Evolutionary conservation across 495 filamentous ascomycete species (phyloP), one percentile per base, ranked within the genome.

Genomic region (Lasiosphaeris hirsuta): DNA sequence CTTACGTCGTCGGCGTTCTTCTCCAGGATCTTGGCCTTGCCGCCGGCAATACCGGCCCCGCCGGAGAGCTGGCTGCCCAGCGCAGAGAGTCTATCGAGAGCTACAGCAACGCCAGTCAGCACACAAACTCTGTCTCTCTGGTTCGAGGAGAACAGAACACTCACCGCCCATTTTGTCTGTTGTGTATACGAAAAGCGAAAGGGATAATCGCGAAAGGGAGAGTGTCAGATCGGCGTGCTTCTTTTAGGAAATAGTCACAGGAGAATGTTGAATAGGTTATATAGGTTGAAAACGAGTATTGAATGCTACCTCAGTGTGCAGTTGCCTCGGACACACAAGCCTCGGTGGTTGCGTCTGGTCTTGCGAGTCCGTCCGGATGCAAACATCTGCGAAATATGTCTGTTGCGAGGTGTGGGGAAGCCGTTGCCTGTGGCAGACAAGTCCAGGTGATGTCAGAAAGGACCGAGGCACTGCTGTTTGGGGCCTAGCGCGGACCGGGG

Each of bases 1-100:
- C 75, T 60, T 61, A 79, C 76, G 71, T 80, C 77, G 62, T 80
- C 76, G 42, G 75, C 67, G 64, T 69, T 72, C 71, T 80, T 80
- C 71, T 78, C 66, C 10, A 80, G 74, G 18, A 80, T 65, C 69
- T 69, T 75, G 57, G 75, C 77, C 48, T 65, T 66, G 44, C 72
- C 75, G 52, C 72, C 69, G 52, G 69, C 68, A 45, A 67, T 18
- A 30, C 52, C 49, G 38, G 47, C 13, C 7, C 39, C 65, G 54
- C 73, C 73, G 17, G 75, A 66, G 62, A 79, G 67, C 70, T 79
- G 76, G 72, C 66, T 68, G 36, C 74, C 75, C 58, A 79, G 65
- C 60, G 76, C 73, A 41, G 68, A 65, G 48, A 79, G 64, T 70
- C 76, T 69, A 23, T 78, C 76, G 51, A 77, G 56, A 61, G 76